These are phyloP conservation scores for Sclerotinia trifoliorum DNA, from an alignment of 2,329 filamentous ascomycete genomes.

Conservation along the genomic window DNA sequence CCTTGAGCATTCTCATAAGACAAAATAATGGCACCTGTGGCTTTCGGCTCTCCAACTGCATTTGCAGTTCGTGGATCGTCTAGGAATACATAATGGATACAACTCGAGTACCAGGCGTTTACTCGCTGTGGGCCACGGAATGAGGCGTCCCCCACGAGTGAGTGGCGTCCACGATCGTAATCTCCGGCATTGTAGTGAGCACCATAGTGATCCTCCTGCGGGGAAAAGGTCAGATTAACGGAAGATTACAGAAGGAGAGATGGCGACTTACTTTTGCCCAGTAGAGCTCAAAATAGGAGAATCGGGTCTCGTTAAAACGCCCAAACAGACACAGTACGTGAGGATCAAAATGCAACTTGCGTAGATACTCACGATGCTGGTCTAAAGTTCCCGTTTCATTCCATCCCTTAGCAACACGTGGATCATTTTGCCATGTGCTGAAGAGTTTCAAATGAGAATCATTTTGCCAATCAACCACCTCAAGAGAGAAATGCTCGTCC, in stretches of 20 bases:
- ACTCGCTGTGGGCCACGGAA: constrained; percentile 62
- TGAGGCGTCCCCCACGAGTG: constrained; percentile 55
- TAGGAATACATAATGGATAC: constrained; percentile 63
- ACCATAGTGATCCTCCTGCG: constrained; percentile 58
- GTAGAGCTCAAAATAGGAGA: constrained; percentile 79
- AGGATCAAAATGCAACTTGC: constrained; percentile 65
- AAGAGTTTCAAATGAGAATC: constrained; percentile 66
- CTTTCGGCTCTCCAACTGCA: constrained; percentile 69
- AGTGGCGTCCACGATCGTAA: constrained; percentile 60
- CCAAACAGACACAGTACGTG: constrained; percentile 70
- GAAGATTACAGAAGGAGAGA: neutral
- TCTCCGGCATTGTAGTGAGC: constrained; percentile 55
- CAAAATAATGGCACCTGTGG: constrained; percentile 66
- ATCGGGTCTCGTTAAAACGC: constrained; percentile 66
- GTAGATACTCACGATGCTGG: constrained; percentile 67
- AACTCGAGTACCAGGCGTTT: constrained; percentile 59
- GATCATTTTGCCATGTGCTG: constrained; percentile 81
- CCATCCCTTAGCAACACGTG: constrained; percentile 76
- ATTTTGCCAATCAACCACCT: constrained; percentile 67
- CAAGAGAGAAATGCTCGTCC: constrained; percentile 73
- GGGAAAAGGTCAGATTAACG: neutral
- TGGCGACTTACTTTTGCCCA: constrained; percentile 60
- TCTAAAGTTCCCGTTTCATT: constrained; percentile 75
- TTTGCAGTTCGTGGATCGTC: constrained; percentile 58
- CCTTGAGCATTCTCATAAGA: constrained; percentile 40